Conservation (phyloP, 352 stramenopile genomes). For the Halophytophthora batemanensis region DNA sequence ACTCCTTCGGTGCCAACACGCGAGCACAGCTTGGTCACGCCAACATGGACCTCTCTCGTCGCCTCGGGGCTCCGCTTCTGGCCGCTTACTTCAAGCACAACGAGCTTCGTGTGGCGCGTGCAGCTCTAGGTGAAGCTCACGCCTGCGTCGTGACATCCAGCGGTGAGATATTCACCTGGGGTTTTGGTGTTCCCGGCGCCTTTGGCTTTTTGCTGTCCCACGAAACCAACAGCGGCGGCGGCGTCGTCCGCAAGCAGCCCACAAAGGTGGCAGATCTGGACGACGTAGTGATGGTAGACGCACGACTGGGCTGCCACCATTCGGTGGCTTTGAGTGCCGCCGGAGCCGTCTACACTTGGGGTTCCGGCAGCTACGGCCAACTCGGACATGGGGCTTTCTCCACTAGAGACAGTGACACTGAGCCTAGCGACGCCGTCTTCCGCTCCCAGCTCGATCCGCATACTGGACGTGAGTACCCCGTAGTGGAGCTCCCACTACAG, state of each 20-base stretch:
- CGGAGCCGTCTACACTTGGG: constrained; percentile 72
- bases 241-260: constrained; percentile 30
- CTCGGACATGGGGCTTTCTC: constrained; percentile 70
- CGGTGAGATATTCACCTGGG: constrained; percentile 72
- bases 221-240: constrained; percentile 8
- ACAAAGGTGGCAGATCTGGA: constrained; percentile 68
- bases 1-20: constrained; percentile 63
- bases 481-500: constrained; percentile 65
- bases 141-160: constrained; percentile 59
- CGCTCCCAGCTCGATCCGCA: constrained; percentile 66
- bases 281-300: constrained; percentile 41
- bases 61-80: constrained; percentile 41
- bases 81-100: constrained; percentile 69
- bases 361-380: constrained; percentile 60
- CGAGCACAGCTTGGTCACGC: constrained; percentile 54
- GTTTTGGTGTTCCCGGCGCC: constrained; percentile 51
- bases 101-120: constrained; percentile 50
- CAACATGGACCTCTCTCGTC: constrained; percentile 33
- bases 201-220: constrained; percentile 53
- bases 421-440: constrained; percentile 51
- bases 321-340: constrained; percentile 59
- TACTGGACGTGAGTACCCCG: constrained; percentile 59
- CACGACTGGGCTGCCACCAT: constrained; percentile 57
- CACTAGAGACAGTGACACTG: constrained; percentile 8
- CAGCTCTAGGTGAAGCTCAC: constrained; percentile 51